Base-by-base conservation (phyloP, 495 filamentous ascomycete species). In the Penicillium daleae region DNA sequence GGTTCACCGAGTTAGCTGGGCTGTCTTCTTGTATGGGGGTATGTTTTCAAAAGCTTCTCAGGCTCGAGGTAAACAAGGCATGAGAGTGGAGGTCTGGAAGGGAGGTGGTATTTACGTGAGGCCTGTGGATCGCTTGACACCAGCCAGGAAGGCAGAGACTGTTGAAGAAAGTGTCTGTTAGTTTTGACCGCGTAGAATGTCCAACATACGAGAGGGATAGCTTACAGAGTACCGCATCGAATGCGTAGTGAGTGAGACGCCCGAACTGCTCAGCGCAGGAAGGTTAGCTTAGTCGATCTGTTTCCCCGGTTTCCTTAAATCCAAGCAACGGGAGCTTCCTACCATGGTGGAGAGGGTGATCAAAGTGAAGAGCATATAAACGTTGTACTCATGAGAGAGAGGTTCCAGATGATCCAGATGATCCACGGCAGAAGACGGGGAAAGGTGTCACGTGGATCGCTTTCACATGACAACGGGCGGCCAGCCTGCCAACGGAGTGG, bases 121-220 rank as follows among this genome's bases (percentile, higher is more conserved):
- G 71, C 95, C 95, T 40, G 95, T 98, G 57, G 92, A 96, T 50
- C 95, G 92, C 77, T 95, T 92, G 80, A 99, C 91, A 67, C 95
- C 95, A 21, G 95, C 95, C 48, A 99, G 90, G 72, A 97, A 93
- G 59, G 95, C 90, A 49, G 95, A 99, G 77, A 99, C 90, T 95
- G 68, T 42, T 12, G 35, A 26, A 44, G 31, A 32, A 46, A 48
- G 19, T 49, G 51, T 49, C 57, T 21, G 66, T 78, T 66, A 78
- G 69, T 52, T 31, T 64, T 59, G 39, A 57, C 52, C 56, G 39
- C 59, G 13, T 8, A 44, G 31, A 15, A 19, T 6, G 12, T 31
- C 6, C 4, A 21, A 53, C 24, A 22, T 55, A 57, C 24, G 57
- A n/a, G 32, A 13, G 27, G 50, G 12, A 59, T 33, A 33, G 82